These are phyloP conservation scores for Pleurotus pulmonarius DNA, from an alignment of 768 basidiomycete species.

Conservation along the genomic window DNA sequence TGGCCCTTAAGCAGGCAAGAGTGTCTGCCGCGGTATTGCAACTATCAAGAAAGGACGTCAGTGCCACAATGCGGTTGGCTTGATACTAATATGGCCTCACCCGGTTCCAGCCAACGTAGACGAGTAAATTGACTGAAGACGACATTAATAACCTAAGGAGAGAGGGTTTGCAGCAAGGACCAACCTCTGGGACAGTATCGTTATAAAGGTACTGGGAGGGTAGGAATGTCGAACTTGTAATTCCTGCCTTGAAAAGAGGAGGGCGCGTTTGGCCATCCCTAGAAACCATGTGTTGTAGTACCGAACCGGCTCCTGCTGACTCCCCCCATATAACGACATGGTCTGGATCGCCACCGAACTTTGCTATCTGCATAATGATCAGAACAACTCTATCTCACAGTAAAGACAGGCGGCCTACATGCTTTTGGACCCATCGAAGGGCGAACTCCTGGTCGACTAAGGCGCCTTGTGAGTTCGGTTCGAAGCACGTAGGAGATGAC, in stretches of 20 bases:
- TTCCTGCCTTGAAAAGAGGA: conserved; percentile 24
- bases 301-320: conserved; percentile 28
- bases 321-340: conserved; percentile 38
- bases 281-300: conserved; percentile 29
- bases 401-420: too few relatives aligned
- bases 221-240: conserved; percentile 23
- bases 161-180: too few relatives aligned
- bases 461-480: too few relatives aligned
- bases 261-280: conserved; percentile 25
- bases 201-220: conserved; percentile 26
- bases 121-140: background rate
- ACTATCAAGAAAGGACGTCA: background rate
- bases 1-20: conserved; percentile 11
- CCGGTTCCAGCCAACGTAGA: conserved; percentile 3
- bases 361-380: conserved; percentile 26
- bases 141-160: background rate
- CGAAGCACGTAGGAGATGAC: too few relatives aligned
- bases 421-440: conserved; percentile 41
- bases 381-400: too few relatives aligned
- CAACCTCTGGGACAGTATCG: conserved; percentile 21
- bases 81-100: conserved; percentile 1
- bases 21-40: conserved; percentile 9
- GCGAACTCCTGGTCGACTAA: conserved; percentile 21
- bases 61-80: too few relatives aligned
- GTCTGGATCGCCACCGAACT: conserved; percentile 53